Evolutionary conservation across 495 filamentous ascomycete genomes (phyloP).

Genomic region (Xylaria intraflava): DNA sequence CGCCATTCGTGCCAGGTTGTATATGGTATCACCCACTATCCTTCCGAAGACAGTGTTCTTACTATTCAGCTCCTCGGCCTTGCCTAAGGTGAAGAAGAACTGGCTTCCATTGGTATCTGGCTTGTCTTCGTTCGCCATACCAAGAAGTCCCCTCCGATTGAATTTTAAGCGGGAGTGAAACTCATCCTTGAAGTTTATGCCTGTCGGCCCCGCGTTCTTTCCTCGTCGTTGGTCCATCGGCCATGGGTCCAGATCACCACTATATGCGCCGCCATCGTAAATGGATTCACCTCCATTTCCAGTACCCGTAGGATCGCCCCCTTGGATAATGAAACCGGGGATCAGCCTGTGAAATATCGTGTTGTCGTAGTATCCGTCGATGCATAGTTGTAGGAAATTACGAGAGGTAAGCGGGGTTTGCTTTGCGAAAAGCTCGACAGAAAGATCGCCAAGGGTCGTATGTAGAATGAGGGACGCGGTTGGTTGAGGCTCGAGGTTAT

Average conservation of each 20-base stretch:
- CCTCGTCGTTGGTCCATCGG: slow-evolving; percentile 57
- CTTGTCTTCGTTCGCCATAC: slow-evolving; percentile 77
- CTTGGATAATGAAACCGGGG: slow-evolving; percentile 87
- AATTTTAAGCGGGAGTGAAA: slow-evolving; percentile 87
- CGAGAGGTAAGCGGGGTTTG: slow-evolving; percentile 86
- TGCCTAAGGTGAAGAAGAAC: slow-evolving; percentile 89
- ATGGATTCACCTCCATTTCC: slow-evolving; percentile 87
- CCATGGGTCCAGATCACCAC: slow-evolving; percentile 53
- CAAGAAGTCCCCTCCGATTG: slow-evolving; percentile 83
- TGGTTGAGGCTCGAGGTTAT: slow-evolving; percentile 89
- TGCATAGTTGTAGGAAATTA: slow-evolving; percentile 91
- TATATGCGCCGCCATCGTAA: slow-evolving; percentile 77
- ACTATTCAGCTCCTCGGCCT: slow-evolving; percentile 74
- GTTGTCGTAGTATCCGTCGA: slow-evolving; percentile 88
- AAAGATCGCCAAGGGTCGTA: slow-evolving; percentile 81
- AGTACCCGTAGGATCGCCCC: slow-evolving; percentile 77
- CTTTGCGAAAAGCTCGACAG: slow-evolving; percentile 86
- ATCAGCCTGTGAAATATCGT: slow-evolving; percentile 93
- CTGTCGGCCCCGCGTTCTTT: slow-evolving; percentile 44
- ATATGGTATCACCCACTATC: slow-evolving; percentile 89
- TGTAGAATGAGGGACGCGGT: slow-evolving; percentile 85
- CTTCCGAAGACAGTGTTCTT: slow-evolving; percentile 93
- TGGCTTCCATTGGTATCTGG: slow-evolving; percentile 86
- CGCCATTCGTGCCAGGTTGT: slow-evolving; percentile 87
- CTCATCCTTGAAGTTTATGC: slow-evolving; percentile 74